Evolutionary conservation across 495 filamentous ascomycete genomes (phyloP).

Genomic region (Podospora bellae-mahoneyi): DNA sequence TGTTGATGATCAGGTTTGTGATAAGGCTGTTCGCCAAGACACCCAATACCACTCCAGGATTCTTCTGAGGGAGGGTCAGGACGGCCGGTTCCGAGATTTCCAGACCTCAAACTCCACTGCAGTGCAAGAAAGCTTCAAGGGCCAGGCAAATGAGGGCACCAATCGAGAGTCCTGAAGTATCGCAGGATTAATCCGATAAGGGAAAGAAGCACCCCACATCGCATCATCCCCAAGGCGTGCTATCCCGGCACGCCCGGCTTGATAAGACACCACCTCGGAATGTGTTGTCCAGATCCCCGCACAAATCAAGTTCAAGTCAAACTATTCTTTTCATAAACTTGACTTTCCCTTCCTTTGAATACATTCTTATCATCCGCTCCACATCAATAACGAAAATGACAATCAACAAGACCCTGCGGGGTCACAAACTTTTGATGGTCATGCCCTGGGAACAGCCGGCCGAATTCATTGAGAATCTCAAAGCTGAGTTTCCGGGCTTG

Average conservation of each 20-base stretch:
- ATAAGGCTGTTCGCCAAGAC: no score
- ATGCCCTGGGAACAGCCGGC: constrained; percentile 44
- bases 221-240: background rate
- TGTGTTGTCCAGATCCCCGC: background rate
- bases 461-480: constrained; percentile 41
- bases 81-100: background rate
- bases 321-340: no score
- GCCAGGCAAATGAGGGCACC: background rate
- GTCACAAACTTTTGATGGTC: constrained; percentile 47
- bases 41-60: background rate
- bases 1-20: no score
- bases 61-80: background rate
- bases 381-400: background rate
- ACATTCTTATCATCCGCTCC: no score
- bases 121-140: background rate
- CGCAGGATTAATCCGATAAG: background rate
- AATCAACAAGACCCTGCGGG: constrained; percentile 40
- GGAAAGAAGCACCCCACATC: background rate
- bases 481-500: constrained; percentile 49
- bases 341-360: no score
- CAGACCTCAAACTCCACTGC: background rate
- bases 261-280: background rate
- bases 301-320: background rate
- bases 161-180: background rate
- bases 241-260: background rate